Conservation (phyloP, 176 grass and related monocot genomes). For the Eragrostis curvula region DNA sequence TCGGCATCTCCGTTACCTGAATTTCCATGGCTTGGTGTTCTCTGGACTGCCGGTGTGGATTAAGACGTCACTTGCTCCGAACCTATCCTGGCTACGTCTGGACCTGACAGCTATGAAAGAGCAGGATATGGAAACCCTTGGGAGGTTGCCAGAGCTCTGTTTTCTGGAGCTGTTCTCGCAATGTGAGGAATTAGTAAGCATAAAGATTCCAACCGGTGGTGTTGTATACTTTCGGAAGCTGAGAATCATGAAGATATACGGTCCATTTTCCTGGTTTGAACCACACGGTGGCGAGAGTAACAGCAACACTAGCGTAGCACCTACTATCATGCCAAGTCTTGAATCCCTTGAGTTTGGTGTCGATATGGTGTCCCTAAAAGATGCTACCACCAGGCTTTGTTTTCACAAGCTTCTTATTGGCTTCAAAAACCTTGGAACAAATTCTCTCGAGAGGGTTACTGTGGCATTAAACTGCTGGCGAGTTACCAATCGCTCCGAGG, state of each 20-base stretch:
- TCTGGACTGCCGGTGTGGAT: neutral
- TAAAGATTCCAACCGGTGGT: neutral
- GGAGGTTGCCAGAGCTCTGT: conserved; percentile 2
- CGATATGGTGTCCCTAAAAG: neutral
- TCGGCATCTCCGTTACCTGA: neutral
- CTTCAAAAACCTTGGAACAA: neutral
- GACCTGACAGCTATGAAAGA: neutral
- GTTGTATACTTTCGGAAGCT: neutral
- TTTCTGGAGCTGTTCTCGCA: accelerated
- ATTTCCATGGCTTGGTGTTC: accelerated
- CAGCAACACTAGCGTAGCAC: too few relatives aligned
- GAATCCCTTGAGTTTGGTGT: neutral
- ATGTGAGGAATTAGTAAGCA: neutral
- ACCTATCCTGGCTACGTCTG: neutral
- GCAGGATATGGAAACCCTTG: conserved; percentile 10
- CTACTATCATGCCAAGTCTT: conserved; percentile 11
- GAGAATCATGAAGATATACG: neutral
- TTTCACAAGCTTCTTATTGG: neutral
- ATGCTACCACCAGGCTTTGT: neutral
- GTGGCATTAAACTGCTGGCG: accelerated
- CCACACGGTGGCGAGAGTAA: too few relatives aligned
- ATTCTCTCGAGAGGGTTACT: neutral
- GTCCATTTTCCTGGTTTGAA: accelerated
- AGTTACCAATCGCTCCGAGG: accelerated
- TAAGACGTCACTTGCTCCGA: neutral